Evolutionary conservation across 1,284 basidiomycete species (phyloP).

Genomic region (Erythrobasidium hasegawianum): DNA sequence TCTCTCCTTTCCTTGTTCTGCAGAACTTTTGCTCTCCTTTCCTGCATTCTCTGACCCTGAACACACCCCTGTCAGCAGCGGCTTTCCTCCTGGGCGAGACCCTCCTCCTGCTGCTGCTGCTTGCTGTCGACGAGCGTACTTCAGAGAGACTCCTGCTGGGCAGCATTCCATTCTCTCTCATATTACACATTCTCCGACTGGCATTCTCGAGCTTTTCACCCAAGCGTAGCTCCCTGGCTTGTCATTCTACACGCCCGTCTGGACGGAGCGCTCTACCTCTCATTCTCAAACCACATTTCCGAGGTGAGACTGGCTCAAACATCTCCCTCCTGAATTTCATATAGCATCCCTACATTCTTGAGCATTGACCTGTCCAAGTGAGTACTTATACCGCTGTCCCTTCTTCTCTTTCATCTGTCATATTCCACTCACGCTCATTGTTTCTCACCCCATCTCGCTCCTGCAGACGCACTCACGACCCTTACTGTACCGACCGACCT

Average conservation of each 20-base stretch:
- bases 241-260: no score
- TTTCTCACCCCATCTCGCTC: not conserved
- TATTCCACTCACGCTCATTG: not conserved
- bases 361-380: not conserved
- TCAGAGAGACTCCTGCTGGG: no score
- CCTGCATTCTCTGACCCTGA: not conserved
- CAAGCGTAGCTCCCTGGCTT: no score
- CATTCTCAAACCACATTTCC: no score
- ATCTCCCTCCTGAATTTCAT: not conserved
- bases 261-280: no score
- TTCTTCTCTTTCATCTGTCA: not conserved
- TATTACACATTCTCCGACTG: no score
- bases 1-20: not conserved
- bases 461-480: no score
- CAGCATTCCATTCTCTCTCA: no score
- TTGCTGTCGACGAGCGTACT: not conserved
- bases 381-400: not conserved
- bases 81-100: conserved; percentile 12
- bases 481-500: no score
- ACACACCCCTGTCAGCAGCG: not conserved
- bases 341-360: not conserved
- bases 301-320: not conserved
- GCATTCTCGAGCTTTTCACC: no score
- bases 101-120: not conserved
- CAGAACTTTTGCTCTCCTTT: not conserved